Conservation (phyloP, 768 basidiomycete species). For the Mycena rebaudengoi region DNA sequence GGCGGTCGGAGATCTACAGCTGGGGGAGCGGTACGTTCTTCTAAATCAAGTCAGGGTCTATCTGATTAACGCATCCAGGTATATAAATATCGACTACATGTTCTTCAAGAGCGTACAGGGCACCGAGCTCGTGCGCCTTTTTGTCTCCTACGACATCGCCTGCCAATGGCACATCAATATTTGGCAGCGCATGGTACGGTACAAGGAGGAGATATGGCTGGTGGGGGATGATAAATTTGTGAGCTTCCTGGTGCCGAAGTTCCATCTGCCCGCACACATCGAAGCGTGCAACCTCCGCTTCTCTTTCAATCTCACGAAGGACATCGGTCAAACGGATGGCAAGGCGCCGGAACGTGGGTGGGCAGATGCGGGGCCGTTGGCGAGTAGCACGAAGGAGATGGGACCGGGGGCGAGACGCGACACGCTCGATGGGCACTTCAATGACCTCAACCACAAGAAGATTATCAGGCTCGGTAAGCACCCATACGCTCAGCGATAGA, state of each 20-base stretch:
- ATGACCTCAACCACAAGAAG: constrained; percentile 15
- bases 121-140: background rate
- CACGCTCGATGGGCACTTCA: constrained; percentile 39
- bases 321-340: constrained; percentile 37
- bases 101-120: constrained; percentile 27
- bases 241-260: constrained; percentile 36
- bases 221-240: background rate
- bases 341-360: constrained; percentile 42
- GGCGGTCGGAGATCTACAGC: constrained; percentile 27
- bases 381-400: constrained; percentile 42
- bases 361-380: constrained; percentile 32
- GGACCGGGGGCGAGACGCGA: constrained; percentile 34
- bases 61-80: background rate
- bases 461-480: background rate
- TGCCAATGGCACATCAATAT: constrained; percentile 38
- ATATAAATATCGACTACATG: constrained; percentile 35
- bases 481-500: background rate
- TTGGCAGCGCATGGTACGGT: background rate
- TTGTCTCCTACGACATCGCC: constrained; percentile 38
- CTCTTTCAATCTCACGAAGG: constrained; percentile 36
- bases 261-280: constrained; percentile 40
- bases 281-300: constrained; percentile 33
- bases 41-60: background rate
- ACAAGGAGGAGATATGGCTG: background rate
- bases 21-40: constrained; percentile 26